Evolutionary conservation across 805 yeast genomes (phyloP), one percentile per base, ranked within the genome.

Genomic region (Teunomyces cretensis): DNA sequence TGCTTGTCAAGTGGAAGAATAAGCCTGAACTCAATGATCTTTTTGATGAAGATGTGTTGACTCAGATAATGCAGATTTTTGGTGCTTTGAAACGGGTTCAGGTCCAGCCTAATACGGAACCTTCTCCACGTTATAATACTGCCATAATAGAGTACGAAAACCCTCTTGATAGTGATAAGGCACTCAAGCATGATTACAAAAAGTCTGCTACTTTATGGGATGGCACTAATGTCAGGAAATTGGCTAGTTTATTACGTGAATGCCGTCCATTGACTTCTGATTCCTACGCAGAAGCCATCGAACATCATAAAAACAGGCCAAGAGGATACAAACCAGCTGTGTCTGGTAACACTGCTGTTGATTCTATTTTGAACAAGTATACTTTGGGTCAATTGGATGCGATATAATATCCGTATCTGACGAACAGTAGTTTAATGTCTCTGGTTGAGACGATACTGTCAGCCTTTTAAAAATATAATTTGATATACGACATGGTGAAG

Each of bases 141-240:
- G 82, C 76, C 0, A 39, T 56, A 0, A 60, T 79, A 2, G 59
- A 53, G 30, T 79, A 56, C 52, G 48, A 44, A 7, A 48, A 54
- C 2, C 47, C 51, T 19, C 55, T 51, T 1, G 60, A 60, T 33
- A 67, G 74, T 2, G 54, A 55, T 1, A 46, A 53, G 24, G 81
- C 82, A 2, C 44, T 62, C 8, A 43, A 49, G 3, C 75, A 78
- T 51, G 72, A 78, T 51, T 79, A 70, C 54, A 58, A 62, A 1
- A 53, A 53, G 26, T 65, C 75, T 13, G 75, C 71, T 8, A 55
- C 59, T 12, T 51, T 73, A 30, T 78, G 83, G 83, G 78, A 77
- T 53, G 65, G 66, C 1, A 57, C 71, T 1, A 67, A 65, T 1
- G 68, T 75, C 13, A 49, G 79, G 17, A 74, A 69, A 52, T 49